phyloP scores from a whole-genome alignment of 768 basidiomycete species.

The Wakefieldia striispora region DNA sequence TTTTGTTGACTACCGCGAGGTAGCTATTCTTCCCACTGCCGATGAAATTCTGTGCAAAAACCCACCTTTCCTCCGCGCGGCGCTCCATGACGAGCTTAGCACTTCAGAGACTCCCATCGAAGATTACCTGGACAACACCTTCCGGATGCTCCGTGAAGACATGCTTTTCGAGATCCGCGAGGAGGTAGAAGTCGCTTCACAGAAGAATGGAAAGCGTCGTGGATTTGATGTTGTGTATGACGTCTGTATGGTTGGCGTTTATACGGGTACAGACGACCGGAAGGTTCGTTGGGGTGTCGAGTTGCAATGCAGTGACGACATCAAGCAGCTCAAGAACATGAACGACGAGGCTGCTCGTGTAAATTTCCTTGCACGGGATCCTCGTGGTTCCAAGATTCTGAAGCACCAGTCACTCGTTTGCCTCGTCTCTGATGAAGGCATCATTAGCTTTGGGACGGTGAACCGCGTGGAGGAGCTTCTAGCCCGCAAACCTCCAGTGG shows the following conservation, averaged over 20 bases:
- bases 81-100: constrained; percentile 17
- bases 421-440: constrained; percentile 44
- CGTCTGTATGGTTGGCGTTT: constrained; percentile 36
- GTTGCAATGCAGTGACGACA: constrained; percentile 34
- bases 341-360: constrained; percentile 31
- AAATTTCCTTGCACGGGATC: constrained; percentile 33
- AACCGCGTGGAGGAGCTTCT: constrained; percentile 54
- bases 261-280: constrained; percentile 24
- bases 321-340: constrained; percentile 33
- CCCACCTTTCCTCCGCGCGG: constrained; percentile 47
- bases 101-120: constrained; percentile 33
- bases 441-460: constrained; percentile 54
- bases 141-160: constrained; percentile 62
- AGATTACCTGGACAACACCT: constrained; percentile 60
- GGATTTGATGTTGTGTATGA: constrained; percentile 33
- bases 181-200: constrained; percentile 42
- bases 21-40: constrained; percentile 60
- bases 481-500: constrained; percentile 41
- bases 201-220: constrained; percentile 36
- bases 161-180: constrained; percentile 58
- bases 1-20: constrained; percentile 51
- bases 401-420: constrained; percentile 55
- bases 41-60: constrained; percentile 51
- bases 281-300: constrained; percentile 41
- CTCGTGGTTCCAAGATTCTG: constrained; percentile 35